phyloP scores from a whole-genome alignment of 2,329 filamentous ascomycete species.

The Zymoseptoria crescenta region DNA sequence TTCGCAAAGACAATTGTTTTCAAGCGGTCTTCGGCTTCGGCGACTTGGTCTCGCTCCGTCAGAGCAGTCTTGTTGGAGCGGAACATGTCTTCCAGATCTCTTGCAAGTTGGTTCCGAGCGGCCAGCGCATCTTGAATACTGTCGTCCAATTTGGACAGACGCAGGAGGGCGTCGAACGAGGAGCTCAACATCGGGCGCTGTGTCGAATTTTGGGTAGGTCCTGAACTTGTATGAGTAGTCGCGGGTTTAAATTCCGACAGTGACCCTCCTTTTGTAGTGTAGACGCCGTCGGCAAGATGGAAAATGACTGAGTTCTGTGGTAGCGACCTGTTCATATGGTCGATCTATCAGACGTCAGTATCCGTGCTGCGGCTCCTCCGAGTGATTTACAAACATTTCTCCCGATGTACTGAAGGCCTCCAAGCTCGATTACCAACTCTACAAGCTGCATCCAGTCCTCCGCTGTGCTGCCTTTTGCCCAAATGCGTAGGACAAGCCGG shows the following conservation, averaged over 20 bases:
- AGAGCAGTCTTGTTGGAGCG: constrained; percentile 33
- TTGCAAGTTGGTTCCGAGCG: constrained; percentile 63
- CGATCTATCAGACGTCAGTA: constrained; percentile 32
- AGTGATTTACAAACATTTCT: constrained; percentile 40
- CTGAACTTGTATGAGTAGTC: constrained; percentile 16
- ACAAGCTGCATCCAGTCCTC: constrained; percentile 57
- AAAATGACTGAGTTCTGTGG: constrained; percentile 78
- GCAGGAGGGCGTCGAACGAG: constrained; percentile 82
- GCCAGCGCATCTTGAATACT: constrained; percentile 84
- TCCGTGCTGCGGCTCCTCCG: constrained; percentile 3
- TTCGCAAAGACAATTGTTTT: constrained; percentile 47
- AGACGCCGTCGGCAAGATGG: constrained; percentile 78
- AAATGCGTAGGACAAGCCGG: constrained; percentile 61
- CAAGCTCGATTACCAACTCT: constrained; percentile 63
- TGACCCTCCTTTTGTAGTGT: constrained; percentile 45
- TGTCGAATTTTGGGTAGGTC: constrained; percentile 26
- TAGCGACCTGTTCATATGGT: constrained; percentile 61
- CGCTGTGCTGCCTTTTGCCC: constrained; percentile 55
- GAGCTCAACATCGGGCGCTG: constrained; percentile 53
- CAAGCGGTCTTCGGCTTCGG: constrained; percentile 39
- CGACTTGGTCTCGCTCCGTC: constrained; percentile 27
- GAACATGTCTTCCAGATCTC: constrained; percentile 61
- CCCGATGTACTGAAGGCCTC: constrained; percentile 69
- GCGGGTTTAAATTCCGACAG: constrained; percentile 18
- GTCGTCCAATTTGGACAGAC: constrained; percentile 77